These are phyloP conservation scores for Chlamydomonas reinhardtii DNA, from an alignment of 163 green algal species.

Conservation along the genomic window DNA sequence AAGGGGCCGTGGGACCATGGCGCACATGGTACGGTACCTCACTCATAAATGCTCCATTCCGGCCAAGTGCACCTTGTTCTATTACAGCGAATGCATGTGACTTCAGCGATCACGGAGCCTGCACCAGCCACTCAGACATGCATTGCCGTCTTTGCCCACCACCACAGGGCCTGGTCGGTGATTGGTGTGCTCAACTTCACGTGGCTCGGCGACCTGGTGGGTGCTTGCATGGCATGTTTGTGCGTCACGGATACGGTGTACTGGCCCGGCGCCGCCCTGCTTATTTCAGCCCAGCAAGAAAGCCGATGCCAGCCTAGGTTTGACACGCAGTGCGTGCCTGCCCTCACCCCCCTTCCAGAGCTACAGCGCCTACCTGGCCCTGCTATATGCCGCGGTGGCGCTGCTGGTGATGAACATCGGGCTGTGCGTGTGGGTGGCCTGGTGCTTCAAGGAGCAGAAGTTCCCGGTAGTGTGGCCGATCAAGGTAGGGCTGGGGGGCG, in stretches of 20 bases:
- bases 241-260: background rate
- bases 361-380: conserved; percentile 21
- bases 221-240: background rate
- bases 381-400: conserved; percentile 37
- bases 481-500: background rate
- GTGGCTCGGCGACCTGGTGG: conserved; percentile 29
- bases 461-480: conserved; percentile 61
- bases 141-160: no score
- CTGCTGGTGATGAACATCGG: conserved; percentile 25
- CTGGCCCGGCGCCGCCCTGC: no score
- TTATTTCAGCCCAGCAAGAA: no score
- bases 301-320: no score
- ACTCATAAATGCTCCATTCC: no score
- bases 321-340: no score
- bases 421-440: conserved; percentile 42
- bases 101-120: no score
- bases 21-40: no score
- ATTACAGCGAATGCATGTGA: no score
- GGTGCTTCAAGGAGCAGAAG: conserved; percentile 59
- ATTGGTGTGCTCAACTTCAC: conserved; percentile 19
- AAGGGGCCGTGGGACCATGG: no score
- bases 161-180: conserved; percentile 17
- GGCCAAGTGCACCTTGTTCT: no score
- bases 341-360: background rate
- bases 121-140: no score